Evolutionary conservation across 352 stramenopile genomes (phyloP).

Genomic region (Pythium sp.): DNA sequence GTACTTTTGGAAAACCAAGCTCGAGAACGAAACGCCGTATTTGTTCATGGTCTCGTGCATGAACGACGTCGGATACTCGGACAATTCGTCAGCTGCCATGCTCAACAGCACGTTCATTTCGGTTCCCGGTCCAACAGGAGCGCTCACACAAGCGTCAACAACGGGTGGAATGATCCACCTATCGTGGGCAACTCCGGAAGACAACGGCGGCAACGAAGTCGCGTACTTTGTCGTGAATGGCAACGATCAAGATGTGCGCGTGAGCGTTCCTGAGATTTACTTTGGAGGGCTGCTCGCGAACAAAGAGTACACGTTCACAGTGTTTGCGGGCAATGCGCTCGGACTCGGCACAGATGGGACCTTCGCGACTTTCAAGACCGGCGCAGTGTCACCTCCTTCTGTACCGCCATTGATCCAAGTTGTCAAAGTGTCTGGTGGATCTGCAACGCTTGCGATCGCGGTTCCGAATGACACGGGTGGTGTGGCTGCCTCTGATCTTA

Average conservation of each 20-base stretch:
- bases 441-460: conserved; percentile 29
- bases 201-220: conserved; percentile 51
- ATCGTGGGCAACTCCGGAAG: conserved; percentile 38
- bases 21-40: conserved; percentile 43
- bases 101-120: conserved; percentile 52
- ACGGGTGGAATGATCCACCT: conserved; percentile 46
- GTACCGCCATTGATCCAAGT: conserved; percentile 26
- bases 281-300: conserved; percentile 42
- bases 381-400: conserved; percentile 24
- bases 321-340: conserved; percentile 45
- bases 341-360: conserved; percentile 35
- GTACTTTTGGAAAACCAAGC: conserved; percentile 51
- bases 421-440: conserved; percentile 33
- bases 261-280: conserved; percentile 6
- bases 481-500: conserved; percentile 21
- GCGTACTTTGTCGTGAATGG: conserved; percentile 39
- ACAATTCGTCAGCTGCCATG: conserved; percentile 21
- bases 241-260: conserved; percentile 12
- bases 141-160: conserved; percentile 13
- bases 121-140: conserved; percentile 37
- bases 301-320: conserved; percentile 44
- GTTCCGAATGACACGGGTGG: conserved; percentile 46
- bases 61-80: conserved; percentile 48
- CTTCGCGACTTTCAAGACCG: conserved; percentile 27
- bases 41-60: conserved; percentile 44